Percentiles rank a stretch among this genome's conserved stretches.
Evolutionary conservation across 2,329 filamentous ascomycete genomes (phyloP).

Genomic region (Cyphellophora attinorum): DNA sequence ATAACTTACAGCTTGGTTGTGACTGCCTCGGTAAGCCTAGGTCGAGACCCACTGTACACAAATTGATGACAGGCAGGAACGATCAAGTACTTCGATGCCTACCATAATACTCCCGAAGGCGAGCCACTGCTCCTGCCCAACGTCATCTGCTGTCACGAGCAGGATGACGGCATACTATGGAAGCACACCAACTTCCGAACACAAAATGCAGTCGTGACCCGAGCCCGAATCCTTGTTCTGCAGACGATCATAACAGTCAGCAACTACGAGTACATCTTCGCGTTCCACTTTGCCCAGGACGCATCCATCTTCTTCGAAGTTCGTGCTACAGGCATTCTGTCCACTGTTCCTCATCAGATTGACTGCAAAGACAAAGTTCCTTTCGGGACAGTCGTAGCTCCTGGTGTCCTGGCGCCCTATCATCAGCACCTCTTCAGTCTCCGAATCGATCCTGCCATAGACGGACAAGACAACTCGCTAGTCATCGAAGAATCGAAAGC

Average conservation of each 20-base stretch:
- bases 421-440: slow-evolving; percentile 36
- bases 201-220: slow-evolving; percentile 24
- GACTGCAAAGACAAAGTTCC: slow-evolving; percentile 23
- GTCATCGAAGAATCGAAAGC: slow-evolving; percentile 48
- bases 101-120: slow-evolving; percentile 1
- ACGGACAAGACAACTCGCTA: slow-evolving; percentile 27
- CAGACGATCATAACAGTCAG: slow-evolving; percentile 32
- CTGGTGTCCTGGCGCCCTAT: slow-evolving; percentile 32
- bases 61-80: no score
- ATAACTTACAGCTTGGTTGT: slow-evolving; percentile 33
- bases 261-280: slow-evolving; percentile 37
- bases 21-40: slow-evolving; percentile 35
- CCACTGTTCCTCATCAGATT: slow-evolving; percentile 30
- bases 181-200: slow-evolving; percentile 32
- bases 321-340: slow-evolving; percentile 37
- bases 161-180: slow-evolving; percentile 30
- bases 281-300: slow-evolving; percentile 32
- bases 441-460: slow-evolving; percentile 34
- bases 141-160: slow-evolving; percentile 31
- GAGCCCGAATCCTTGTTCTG: slow-evolving; percentile 26
- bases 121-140: neutral
- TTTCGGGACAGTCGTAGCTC: slow-evolving; percentile 31
- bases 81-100: slow-evolving; percentile 54
- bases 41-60: no score
- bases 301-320: slow-evolving; percentile 32